A percentile compares a stretch with the other conserved stretches of the same genome.
Evolutionary conservation across 495 filamentous ascomycete species (phyloP).

Genomic region (Penicillium desertorum): DNA sequence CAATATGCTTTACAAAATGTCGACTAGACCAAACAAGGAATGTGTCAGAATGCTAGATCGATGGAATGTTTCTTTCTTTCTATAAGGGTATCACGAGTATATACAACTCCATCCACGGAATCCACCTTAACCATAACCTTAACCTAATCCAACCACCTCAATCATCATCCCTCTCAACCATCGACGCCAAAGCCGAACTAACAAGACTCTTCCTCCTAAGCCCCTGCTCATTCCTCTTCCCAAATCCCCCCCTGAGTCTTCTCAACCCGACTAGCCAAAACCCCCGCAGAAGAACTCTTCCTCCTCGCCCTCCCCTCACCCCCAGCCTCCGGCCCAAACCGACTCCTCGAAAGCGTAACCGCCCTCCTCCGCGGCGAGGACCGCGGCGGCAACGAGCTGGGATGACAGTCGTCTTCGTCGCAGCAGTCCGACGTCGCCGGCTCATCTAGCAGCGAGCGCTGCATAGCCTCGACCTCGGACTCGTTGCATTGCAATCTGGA

Average conservation of each 20-base stretch:
- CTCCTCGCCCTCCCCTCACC: slow-evolving; percentile 24
- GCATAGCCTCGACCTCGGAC: slow-evolving; percentile 39
- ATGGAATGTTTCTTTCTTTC: background rate
- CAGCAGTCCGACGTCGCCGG: slow-evolving; percentile 4
- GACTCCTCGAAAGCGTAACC: slow-evolving; percentile 28
- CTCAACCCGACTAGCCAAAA: slow-evolving; percentile 39
- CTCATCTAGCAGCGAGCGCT: slow-evolving; percentile 31
- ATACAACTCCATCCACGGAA: background rate
- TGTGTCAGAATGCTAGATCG: background rate
- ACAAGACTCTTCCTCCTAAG: slow-evolving; percentile 48
- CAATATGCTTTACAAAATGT: background rate
- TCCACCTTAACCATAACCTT: background rate
- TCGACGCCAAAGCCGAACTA: slow-evolving; percentile 44
- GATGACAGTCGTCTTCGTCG: slow-evolving; percentile 43
- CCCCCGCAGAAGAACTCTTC: slow-evolving; percentile 31
- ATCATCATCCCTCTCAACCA: slow-evolving; percentile 29
- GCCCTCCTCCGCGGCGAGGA: slow-evolving; percentile 34
- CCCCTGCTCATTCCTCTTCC: slow-evolving; percentile 43
- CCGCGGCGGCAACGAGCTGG: slow-evolving; percentile 43
- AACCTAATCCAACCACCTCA: slow-evolving; percentile 3
- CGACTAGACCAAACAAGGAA: background rate
- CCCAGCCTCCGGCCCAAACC: slow-evolving; percentile 26
- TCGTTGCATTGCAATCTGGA: slow-evolving; percentile 44
- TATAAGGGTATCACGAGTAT: background rate
- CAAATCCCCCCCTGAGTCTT: slow-evolving; percentile 39